Evolutionary conservation across 495 filamentous ascomycete genomes (phyloP), one percentile per base, ranked within the genome.

Genomic region (Talaromyces thailandensis): DNA sequence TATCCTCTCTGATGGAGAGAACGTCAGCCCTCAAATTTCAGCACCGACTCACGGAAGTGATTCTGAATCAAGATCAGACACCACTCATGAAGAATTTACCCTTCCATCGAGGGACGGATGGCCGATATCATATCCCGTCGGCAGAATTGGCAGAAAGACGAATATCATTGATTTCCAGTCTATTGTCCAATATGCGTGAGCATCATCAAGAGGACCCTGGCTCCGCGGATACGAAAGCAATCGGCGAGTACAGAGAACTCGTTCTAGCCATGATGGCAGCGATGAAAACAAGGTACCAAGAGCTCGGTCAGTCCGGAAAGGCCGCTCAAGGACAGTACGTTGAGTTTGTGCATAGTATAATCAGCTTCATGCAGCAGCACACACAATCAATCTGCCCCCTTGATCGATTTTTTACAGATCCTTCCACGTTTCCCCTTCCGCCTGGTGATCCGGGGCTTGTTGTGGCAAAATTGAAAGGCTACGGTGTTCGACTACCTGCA

Each of bases 201-300:
- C 73, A 78, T 52, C 69, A 81, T 5, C 64, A 76, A 25, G 73
- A 79, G 29, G 58, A 68, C 45, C 58, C 71, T 6, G 65, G 55
- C 1, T 68, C 66, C 16, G 67, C 74, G 18, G 66, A 75, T 21
- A 70, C 64, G 1, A 69, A 67, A 16, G 70, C 78, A 12, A 82
- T 77, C 60, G 71, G 78, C 51, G 79, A 82, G 28, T 89, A 88
- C 64, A 76, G 73, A 6, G 75, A 81, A 40, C 65, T 87, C 14
- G 73, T 90, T 14, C 73, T 78, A 60, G 67, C 66, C 25, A 64
- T 90, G 64, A 90, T 89, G 87, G 73, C 70, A 11, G 75, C 84
- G 1, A 90, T 90, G 88, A 88, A 86, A 66, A 71, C 71, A 23
- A 88, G 88, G 63, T 89, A 89, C 62, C 78, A 82, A 61, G 85